Evolutionary conservation across 2,329 filamentous ascomycete species (phyloP), one percentile per base, ranked within the genome.

Genomic region (Phaeosphaeriaceae sp.): DNA sequence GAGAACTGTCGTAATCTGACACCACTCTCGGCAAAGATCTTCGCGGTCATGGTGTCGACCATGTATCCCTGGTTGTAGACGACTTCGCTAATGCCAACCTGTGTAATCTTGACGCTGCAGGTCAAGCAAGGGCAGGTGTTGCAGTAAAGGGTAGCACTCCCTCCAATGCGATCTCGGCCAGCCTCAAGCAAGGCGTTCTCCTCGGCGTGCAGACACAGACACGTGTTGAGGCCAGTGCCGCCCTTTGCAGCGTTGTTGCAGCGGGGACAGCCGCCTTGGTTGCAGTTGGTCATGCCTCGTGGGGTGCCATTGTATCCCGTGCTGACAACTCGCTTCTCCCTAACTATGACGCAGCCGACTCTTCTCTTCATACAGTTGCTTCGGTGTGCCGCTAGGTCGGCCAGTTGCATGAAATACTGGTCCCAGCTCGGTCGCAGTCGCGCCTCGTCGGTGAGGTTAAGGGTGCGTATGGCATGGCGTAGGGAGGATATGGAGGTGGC

Each of bases 241-340:
- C 85, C 86, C 27, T 85, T 85, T 55, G 87, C 84, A 6, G 88
- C 90, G 52, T 86, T 85, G 77, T 99, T 98, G 79, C 95, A 99
- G 49, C 95, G 86, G 11, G 84, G 80, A 83, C 95, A 99, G 50
- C 95, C 95, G 65, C 95, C 95, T 71, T 96, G 91, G 67, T 90
- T 91, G 80, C 95, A 99, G 80, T 99, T 99, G 54, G 82, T 87
- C 70, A 97, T 83, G 45, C 93, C 90, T 21, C 94, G 85, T 11
- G 95, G 93, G n/a, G 95, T 98, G 61, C 95, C 95, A 78, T 99
- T 99, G 81, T 99, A 99, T 20, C 95, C 95, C 0, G 95, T 99
- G 73, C 90, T 92, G 66, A 98, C 91, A 62, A 99, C 95, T 67
- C 93, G 87, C 70, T 89, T 89, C 72, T 93, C 89, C 62, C 90